Evolutionary conservation across 148 eudicot genomes (phyloP).

Genomic region (Pharnaceum exiguum): DNA sequence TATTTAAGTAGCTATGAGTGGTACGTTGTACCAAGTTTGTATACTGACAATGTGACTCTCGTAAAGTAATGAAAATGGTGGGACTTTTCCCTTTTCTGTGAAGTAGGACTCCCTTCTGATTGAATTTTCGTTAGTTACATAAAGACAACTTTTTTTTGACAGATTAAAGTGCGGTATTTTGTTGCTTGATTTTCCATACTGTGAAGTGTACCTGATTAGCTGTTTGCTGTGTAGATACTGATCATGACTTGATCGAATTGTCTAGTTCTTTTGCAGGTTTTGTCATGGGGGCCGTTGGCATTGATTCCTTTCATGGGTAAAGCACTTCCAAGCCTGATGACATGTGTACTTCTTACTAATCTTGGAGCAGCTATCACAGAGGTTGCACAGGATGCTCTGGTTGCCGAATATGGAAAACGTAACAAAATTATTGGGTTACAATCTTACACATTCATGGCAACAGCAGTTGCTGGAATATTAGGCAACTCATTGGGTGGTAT

Average conservation of each 20-base stretch:
- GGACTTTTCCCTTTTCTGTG: too few relatives aligned
- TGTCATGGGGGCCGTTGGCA: constrained; percentile 83
- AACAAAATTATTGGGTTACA: constrained; percentile 71
- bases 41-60: too few relatives aligned
- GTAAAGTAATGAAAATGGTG: too few relatives aligned
- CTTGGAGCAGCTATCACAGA: constrained; percentile 89
- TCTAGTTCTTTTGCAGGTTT: constrained; percentile 76
- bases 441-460: constrained; percentile 85
- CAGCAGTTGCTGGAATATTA: constrained; percentile 77
- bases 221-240: not conserved
- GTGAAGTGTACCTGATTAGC: not conserved
- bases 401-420: constrained; percentile 79
- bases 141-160: too few relatives aligned
- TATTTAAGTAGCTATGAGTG: too few relatives aligned
- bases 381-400: constrained; percentile 88
- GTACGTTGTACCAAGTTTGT: too few relatives aligned
- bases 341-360: constrained; percentile 73
- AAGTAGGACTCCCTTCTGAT: too few relatives aligned
- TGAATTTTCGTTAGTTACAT: too few relatives aligned
- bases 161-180: too few relatives aligned
- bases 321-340: constrained; percentile 61
- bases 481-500: constrained; percentile 81
- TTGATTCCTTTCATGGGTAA: constrained; percentile 54
- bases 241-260: constrained; percentile 13
- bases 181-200: too few relatives aligned